These are phyloP conservation scores for Wallacemonas sp. DNA, from an alignment of 208 protist species.

Conservation along the genomic window DNA sequence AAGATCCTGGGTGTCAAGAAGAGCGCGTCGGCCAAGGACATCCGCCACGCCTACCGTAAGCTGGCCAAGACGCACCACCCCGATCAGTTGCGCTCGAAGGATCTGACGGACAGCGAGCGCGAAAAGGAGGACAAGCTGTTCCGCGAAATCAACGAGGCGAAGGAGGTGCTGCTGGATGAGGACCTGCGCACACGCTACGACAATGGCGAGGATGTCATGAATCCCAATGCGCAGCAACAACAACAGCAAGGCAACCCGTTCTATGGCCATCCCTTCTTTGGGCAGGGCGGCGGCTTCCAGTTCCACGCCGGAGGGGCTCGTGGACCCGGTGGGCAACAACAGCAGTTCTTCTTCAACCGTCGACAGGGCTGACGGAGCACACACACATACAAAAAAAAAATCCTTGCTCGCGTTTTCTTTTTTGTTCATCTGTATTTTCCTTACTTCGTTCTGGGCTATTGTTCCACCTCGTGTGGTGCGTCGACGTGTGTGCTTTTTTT, in stretches of 20 bases:
- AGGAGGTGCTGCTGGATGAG: conserved; percentile 88
- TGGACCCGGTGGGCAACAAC: conserved; percentile 38
- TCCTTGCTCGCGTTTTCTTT: conserved; percentile 18
- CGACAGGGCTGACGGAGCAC: conserved; percentile 3
- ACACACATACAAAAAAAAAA: too few species aligned
- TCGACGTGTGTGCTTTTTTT: too few species aligned
- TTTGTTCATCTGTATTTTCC: too few species aligned
- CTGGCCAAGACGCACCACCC: conserved; percentile 90
- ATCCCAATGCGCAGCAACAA: conserved; percentile 51
- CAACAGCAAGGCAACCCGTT: conserved; percentile 51
- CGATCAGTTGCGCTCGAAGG: conserved; percentile 83
- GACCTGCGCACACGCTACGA: conserved; percentile 90
- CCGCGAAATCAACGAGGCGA: conserved; percentile 92
- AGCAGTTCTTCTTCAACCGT: conserved; percentile 49
- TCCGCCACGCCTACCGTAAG: conserved; percentile 90
- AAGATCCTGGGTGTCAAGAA: conserved; percentile 91
- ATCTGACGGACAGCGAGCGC: conserved; percentile 66
- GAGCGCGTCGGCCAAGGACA: conserved; percentile 72
- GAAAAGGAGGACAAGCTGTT: conserved; percentile 75
- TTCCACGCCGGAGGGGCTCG: conserved; percentile 18
- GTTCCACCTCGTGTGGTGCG: too few species aligned
- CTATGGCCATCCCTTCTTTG: conserved; percentile 63
- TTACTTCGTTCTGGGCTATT: too few species aligned
- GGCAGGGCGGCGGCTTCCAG: conserved; percentile 28
- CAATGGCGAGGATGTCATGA: conserved; percentile 85